Percentiles rank a stretch among this genome's conserved stretches.
phyloP scores from a whole-genome alignment of 192 early-diverging fungal species.

The Thamnidium elegans region DNA sequence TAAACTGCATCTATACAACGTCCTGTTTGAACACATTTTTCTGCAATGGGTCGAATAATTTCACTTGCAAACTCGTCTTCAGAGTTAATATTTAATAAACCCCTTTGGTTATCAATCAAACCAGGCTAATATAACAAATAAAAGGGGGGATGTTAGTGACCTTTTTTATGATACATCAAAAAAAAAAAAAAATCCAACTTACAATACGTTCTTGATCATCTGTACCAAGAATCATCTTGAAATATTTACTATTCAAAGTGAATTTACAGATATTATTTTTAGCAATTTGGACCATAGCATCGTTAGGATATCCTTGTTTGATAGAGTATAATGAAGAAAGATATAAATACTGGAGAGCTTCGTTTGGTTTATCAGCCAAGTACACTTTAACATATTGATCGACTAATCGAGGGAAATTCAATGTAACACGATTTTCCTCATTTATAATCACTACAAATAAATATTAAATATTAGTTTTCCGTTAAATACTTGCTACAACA shows the following conservation, averaged over 20 bases:
- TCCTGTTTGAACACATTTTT: slow-evolving; percentile 66
- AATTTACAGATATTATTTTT: slow-evolving; percentile 58
- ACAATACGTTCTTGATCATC: slow-evolving; percentile 34
- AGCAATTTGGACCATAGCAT: slow-evolving; percentile 50
- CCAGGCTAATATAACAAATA: slow-evolving; percentile 37
- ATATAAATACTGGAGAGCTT: slow-evolving; percentile 63
- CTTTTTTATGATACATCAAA: slow-evolving; percentile 15
- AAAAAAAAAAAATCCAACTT: too few relatives aligned
- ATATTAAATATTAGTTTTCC: background rate
- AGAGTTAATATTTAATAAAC: slow-evolving; percentile 57
- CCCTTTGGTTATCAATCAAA: slow-evolving; percentile 64
- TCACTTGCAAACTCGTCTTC: slow-evolving; percentile 60
- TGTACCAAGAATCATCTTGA: slow-evolving; percentile 52
- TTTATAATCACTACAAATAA: slow-evolving; percentile 13
- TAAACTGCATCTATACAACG: slow-evolving; percentile 70
- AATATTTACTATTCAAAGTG: slow-evolving; percentile 60
- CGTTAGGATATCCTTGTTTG: slow-evolving; percentile 22
- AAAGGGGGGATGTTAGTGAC: background rate
- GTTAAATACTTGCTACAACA: background rate
- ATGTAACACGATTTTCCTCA: slow-evolving; percentile 11
- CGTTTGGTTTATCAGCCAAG: slow-evolving; percentile 38
- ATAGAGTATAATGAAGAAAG: slow-evolving; percentile 55
- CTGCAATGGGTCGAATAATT: slow-evolving; percentile 67
- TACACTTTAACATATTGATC: slow-evolving; percentile 23
- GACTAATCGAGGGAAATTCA: slow-evolving; percentile 57